phyloP scores from a whole-genome alignment of 2,329 filamentous ascomycete species.

The Teratosphaeria gauchensis region DNA sequence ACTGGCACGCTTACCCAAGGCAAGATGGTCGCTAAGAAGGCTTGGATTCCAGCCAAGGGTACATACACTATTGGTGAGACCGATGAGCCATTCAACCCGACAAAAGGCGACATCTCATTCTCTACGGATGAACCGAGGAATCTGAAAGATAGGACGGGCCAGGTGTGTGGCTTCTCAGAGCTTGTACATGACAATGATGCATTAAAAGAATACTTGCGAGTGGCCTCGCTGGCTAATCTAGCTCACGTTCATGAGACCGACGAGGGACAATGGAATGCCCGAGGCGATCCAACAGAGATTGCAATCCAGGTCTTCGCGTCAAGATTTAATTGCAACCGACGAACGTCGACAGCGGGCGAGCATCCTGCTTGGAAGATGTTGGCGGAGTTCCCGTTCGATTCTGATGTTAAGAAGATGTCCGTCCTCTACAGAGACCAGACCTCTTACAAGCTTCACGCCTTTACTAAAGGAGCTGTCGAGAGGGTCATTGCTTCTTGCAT shows the following conservation, averaged over 20 bases:
- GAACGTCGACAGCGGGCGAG: slow-evolving; percentile 17
- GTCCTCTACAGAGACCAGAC: slow-evolving; percentile 59
- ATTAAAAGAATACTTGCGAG: slow-evolving; percentile 46
- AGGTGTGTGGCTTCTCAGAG: slow-evolving; percentile 9
- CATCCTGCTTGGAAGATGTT: slow-evolving; percentile 44
- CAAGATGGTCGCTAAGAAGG: slow-evolving; percentile 55
- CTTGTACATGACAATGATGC: slow-evolving; percentile 38
- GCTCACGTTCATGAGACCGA: slow-evolving; percentile 50
- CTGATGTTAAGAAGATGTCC: slow-evolving; percentile 67
- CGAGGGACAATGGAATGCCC: slow-evolving; percentile 51
- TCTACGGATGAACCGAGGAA: slow-evolving; percentile 36
- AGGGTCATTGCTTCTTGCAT: slow-evolving; percentile 56
- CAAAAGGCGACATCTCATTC: slow-evolving; percentile 48
- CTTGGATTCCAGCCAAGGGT: slow-evolving; percentile 51
- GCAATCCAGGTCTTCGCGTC: slow-evolving; percentile 65
- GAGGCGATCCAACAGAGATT: slow-evolving; percentile 62
- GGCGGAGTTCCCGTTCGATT: slow-evolving; percentile 65
- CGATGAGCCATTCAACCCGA: slow-evolving; percentile 50
- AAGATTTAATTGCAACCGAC: slow-evolving; percentile 42
- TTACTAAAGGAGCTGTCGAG: slow-evolving; percentile 62
- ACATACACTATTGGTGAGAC: slow-evolving; percentile 52
- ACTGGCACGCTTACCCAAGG: slow-evolving; percentile 44
- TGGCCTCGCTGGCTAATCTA: slow-evolving; percentile 57
- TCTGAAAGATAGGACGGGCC: slow-evolving; percentile 44
- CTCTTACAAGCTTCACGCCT: slow-evolving; percentile 34